Conservation (phyloP, 2,329 filamentous ascomycete species). For the Exophiala dermatitidis region DNA sequence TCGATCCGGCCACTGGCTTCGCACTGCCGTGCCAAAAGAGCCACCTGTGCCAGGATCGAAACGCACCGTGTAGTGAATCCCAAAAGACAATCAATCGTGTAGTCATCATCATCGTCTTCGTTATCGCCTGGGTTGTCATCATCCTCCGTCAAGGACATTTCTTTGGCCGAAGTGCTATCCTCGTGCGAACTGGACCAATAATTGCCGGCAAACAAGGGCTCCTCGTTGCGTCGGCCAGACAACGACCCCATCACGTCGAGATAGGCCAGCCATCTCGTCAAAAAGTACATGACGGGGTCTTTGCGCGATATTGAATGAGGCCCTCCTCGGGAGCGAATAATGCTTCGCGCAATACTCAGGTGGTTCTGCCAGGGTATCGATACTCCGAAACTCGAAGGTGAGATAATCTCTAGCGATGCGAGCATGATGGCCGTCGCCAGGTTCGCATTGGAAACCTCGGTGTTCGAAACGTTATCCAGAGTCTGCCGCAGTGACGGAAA, state of each 20-base stretch:
- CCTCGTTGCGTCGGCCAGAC: slow-evolving; percentile 50
- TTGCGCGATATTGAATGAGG: slow-evolving; percentile 47
- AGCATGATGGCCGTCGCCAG: slow-evolving; percentile 80
- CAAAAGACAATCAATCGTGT: slow-evolving; percentile 70
- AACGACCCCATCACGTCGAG: slow-evolving; percentile 71
- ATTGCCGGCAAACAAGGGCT: slow-evolving; percentile 45
- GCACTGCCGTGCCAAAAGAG: slow-evolving; percentile 61
- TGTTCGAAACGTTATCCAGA: slow-evolving; percentile 61
- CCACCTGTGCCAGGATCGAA: slow-evolving; percentile 63
- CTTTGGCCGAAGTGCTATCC: slow-evolving; percentile 22
- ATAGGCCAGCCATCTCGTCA: slow-evolving; percentile 77
- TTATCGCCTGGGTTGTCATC: slow-evolving; percentile 28
- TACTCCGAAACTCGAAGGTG: slow-evolving; percentile 73
- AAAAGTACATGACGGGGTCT: slow-evolving; percentile 61
- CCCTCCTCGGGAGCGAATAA: slow-evolving; percentile 62
- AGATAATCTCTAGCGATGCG: slow-evolving; percentile 74
- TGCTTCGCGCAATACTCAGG: slow-evolving; percentile 64
- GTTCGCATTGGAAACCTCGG: slow-evolving; percentile 63
- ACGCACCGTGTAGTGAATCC: slow-evolving; percentile 69
- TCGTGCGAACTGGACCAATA: slow-evolving; percentile 40
- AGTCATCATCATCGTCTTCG: slow-evolving; percentile 51
- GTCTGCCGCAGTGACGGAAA: slow-evolving; percentile 61
- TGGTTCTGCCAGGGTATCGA: slow-evolving; percentile 74
- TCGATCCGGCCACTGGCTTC: slow-evolving; percentile 56
- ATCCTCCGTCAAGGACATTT: slow-evolving; percentile 35